Percentiles rank a stretch among this genome's conserved stretches.
Conservation (phyloP, 495 filamentous ascomycete genomes). For the Pyrenula massariospora region DNA sequence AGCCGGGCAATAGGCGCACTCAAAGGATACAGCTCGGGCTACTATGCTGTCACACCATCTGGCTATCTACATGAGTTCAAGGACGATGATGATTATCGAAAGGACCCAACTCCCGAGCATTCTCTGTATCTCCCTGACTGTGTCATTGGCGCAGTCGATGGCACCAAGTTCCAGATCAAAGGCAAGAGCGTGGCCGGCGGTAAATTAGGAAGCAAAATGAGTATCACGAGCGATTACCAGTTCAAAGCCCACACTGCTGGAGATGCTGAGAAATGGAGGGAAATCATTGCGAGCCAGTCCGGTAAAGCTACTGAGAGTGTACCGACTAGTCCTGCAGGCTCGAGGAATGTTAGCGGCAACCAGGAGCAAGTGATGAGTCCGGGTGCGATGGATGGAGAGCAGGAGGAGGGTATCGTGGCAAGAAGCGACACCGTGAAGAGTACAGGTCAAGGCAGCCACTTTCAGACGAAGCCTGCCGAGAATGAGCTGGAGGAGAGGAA, state of each 20-base stretch:
- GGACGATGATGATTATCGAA: slow-evolving; percentile 71
- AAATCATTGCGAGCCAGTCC: slow-evolving; percentile 45
- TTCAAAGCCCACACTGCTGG: slow-evolving; percentile 64
- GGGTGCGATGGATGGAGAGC: not conserved
- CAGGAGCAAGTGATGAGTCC: not conserved
- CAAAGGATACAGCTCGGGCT: slow-evolving; percentile 63
- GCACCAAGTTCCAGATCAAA: slow-evolving; percentile 83
- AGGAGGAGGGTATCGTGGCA: not conserved
- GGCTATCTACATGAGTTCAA: slow-evolving; percentile 94
- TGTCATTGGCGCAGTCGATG: slow-evolving; percentile 58
- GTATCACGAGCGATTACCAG: slow-evolving; percentile 48
- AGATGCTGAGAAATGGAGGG: slow-evolving; percentile 75
- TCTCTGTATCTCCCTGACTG: slow-evolving; percentile 92
- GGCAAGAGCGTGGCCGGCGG: slow-evolving; percentile 72
- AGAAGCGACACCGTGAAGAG: not conserved
- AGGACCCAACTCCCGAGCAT: slow-evolving; percentile 74
- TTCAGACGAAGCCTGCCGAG: not conserved
- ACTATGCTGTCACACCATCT: slow-evolving; percentile 80
- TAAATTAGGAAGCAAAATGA: slow-evolving; percentile 45
- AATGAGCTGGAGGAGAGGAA: slow-evolving; percentile 1
- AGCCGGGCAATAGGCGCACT: slow-evolving; percentile 61
- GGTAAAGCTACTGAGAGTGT: slow-evolving; percentile 13
- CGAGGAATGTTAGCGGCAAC: slow-evolving; percentile 8
- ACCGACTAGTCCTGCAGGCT: slow-evolving; percentile 21
- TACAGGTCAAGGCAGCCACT: not conserved